Percentiles rank a stretch among this genome's conserved stretches.
These are phyloP conservation scores for Colletotrichum simmondsii DNA, from an alignment of 2,329 filamentous ascomycete genomes.

Conservation along the genomic window DNA sequence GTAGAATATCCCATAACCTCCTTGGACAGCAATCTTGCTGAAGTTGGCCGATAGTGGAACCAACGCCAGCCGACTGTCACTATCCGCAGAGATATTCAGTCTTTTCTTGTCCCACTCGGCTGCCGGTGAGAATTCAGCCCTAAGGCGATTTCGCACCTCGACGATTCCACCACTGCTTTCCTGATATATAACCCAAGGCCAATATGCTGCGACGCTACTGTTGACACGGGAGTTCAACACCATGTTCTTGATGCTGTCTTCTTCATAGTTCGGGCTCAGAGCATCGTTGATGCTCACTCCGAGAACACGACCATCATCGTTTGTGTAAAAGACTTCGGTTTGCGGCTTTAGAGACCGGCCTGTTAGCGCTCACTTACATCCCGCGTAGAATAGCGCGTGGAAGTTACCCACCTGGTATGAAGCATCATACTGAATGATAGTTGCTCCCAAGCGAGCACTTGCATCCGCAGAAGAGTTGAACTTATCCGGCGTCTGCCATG, in stretches of 20 bases:
- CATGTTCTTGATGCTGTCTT: constrained; percentile 14
- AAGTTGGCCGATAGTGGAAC: constrained; percentile 16
- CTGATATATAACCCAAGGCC: constrained; percentile 10
- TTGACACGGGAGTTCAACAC: neutral
- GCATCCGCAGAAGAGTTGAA: neutral
- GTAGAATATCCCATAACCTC: constrained; percentile 10
- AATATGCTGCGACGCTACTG: constrained; percentile 3
- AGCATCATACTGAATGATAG: neutral
- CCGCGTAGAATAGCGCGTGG: neutral
- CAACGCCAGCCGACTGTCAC: neutral
- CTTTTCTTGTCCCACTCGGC: neutral
- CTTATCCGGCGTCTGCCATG: neutral
- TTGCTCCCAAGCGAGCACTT: neutral
- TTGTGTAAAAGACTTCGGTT: constrained; percentile 2
- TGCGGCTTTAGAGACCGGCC: neutral
- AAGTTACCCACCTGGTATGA: neutral
- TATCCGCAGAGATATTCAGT: neutral
- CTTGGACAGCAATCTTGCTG: constrained; percentile 1
- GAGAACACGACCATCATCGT: neutral
- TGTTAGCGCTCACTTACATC: neutral
- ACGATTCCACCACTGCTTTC: neutral
- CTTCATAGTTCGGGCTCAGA: neutral
- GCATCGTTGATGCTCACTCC: constrained; percentile 16
- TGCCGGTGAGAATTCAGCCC: neutral
- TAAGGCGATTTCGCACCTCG: constrained; percentile 9